These are phyloP conservation scores for Spongospora subterranea DNA, from an alignment of 208 protist genomes.

Conservation along the genomic window DNA sequence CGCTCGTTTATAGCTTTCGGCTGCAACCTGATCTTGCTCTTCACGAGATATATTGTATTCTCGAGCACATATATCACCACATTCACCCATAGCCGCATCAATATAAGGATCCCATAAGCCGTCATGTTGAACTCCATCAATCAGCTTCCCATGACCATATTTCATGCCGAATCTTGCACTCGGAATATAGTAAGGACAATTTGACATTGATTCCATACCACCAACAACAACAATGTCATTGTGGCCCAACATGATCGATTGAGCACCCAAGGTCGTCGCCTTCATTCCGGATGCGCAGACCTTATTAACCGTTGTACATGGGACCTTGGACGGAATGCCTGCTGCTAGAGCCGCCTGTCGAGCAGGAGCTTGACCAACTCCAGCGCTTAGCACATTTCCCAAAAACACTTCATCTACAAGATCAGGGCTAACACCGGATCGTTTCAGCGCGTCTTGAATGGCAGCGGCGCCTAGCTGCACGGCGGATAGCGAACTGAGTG, in stretches of 20 bases:
- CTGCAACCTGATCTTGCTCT: conserved; percentile 88
- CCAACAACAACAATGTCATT: conserved; percentile 67
- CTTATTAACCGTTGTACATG: conserved; percentile 73
- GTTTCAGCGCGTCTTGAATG: conserved; percentile 62
- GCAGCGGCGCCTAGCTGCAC: conserved; percentile 66
- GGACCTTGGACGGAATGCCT: conserved; percentile 58
- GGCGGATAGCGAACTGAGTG: conserved; percentile 54
- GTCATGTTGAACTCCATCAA: conserved; percentile 80
- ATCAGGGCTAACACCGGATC: conserved; percentile 35
- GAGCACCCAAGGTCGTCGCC: conserved; percentile 66
- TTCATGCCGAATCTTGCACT: conserved; percentile 31
- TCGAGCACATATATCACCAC: conserved; percentile 81
- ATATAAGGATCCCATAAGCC: conserved; percentile 81
- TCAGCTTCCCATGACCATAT: conserved; percentile 3
- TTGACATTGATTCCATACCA: conserved; percentile 82
- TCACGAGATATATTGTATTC: conserved; percentile 85
- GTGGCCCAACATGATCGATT: conserved; percentile 61
- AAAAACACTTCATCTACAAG: conserved; percentile 67
- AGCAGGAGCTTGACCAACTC: conserved; percentile 70
- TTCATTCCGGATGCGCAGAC: conserved; percentile 73
- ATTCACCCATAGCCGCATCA: conserved; percentile 81
- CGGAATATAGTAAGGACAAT: conserved; percentile 78
- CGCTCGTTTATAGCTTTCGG: conserved; percentile 84
- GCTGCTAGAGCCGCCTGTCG: conserved; percentile 67
- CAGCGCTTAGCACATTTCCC: conserved; percentile 69